These are phyloP conservation scores for Blumeria hordei DNA, from an alignment of 2,329 filamentous ascomycete species.

Conservation along the genomic window DNA sequence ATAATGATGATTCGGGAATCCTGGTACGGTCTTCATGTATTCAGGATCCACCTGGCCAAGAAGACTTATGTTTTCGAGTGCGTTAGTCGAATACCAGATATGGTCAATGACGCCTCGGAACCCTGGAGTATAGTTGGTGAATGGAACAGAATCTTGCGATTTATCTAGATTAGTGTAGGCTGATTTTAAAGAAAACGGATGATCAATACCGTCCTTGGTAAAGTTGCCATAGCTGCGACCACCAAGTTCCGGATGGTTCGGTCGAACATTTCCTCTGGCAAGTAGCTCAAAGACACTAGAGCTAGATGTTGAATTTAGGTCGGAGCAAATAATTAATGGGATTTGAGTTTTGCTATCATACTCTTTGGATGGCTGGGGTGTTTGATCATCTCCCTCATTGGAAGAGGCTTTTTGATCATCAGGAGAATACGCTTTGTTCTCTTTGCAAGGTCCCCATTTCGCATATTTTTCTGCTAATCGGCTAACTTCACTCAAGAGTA, in stretches of 20 bases:
- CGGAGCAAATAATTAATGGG: conserved; percentile 73
- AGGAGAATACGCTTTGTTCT: conserved; percentile 30
- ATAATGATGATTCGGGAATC: conserved; percentile 54
- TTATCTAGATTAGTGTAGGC: conserved; percentile 66
- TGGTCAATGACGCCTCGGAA: conserved; percentile 89
- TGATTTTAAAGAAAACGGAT: conserved; percentile 84
- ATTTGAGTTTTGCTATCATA: conserved; percentile 74
- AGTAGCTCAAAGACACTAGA: conserved; percentile 86
- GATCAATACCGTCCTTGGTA: conserved; percentile 73
- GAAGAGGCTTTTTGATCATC: conserved; percentile 20
- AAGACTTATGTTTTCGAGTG: conserved; percentile 38
- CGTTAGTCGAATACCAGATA: conserved; percentile 82
- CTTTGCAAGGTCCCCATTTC: conserved; percentile 53
- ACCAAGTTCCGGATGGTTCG: conserved; percentile 50
- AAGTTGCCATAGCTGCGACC: conserved; percentile 79
- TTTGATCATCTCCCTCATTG: conserved; percentile 24
- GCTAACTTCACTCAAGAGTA: conserved; percentile 76
- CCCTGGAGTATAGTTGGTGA: conserved; percentile 92
- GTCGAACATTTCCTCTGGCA: conserved; percentile 51
- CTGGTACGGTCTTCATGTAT: conserved; percentile 45
- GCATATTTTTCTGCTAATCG: conserved; percentile 72
- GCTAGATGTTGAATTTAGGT: conserved; percentile 77
- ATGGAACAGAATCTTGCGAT: conserved; percentile 61
- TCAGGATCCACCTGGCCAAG: conserved; percentile 47
- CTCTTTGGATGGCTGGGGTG: conserved; percentile 52